Percentiles rank a stretch among this genome's conserved stretches.
Evolutionary conservation across 768 basidiomycete species (phyloP).

Genomic region (Panaeolus cyanescens): DNA sequence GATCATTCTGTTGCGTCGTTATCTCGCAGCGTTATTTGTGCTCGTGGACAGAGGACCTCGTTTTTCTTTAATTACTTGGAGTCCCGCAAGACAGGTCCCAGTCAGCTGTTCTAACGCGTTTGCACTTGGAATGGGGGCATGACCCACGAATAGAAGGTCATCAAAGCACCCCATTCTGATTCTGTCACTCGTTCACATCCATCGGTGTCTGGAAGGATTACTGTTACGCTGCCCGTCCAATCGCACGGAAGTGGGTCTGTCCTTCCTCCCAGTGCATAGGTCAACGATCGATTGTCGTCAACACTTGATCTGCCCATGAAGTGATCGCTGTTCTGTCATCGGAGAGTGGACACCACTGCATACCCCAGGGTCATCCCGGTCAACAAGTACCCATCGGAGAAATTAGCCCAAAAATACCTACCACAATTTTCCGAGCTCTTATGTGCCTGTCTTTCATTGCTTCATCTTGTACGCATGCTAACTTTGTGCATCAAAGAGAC

Average conservation of each 20-base stretch:
- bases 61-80: neutral
- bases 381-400: neutral
- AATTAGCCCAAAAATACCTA: neutral
- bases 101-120: neutral
- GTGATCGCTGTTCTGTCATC: neutral
- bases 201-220: neutral
- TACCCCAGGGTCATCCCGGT: neutral
- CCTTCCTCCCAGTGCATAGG: too few relatives aligned
- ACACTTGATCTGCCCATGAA: neutral
- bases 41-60: neutral
- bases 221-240: neutral
- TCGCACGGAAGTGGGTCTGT: too few relatives aligned
- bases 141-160: neutral
- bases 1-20: neutral
- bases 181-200: neutral
- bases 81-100: neutral
- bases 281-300: neutral
- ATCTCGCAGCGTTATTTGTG: neutral
- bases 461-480: too few relatives aligned
- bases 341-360: neutral
- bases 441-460: too few relatives aligned
- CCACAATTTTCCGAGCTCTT: neutral
- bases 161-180: neutral
- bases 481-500: neutral
- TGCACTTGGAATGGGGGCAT: neutral